Base-by-base conservation (phyloP, 2,329 filamentous ascomycete genomes). In the Didymella pomorum region DNA sequence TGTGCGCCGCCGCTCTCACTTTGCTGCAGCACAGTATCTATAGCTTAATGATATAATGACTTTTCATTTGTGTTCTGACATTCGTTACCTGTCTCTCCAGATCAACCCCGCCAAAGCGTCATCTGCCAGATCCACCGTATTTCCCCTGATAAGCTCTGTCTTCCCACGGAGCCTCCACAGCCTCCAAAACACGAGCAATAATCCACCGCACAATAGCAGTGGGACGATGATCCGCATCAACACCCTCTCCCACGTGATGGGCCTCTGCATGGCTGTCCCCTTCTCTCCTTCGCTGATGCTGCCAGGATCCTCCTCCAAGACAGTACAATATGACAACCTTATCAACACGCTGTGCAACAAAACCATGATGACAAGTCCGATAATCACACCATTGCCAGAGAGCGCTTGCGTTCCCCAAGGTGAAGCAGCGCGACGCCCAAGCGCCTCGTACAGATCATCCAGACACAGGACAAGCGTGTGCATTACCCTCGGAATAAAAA, bases 391-490 rank as follows among this genome's bases (percentile, higher is more conserved):
- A 1, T 31, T 41, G 12, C 33, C 33, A 37, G 28, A 49, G 2
- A 31, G 14, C 2, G 33, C 14, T 8, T 47, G n/a, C 7, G 39
- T 44, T 21, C 51, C 56, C 35, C 60, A 63, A 12, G 52, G 50
- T 9, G 64, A 63, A 26, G 47, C 43, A 4, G 62, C 60, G 23
- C 58, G 43, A 12, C 64, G 58, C 0, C 62, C 60, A 2, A 59
- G 21, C 21, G 45, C 16, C 6, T 60, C 60, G 29, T 61, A 44
- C 3, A 63, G 16, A 1, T 48, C 33, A 33, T 56, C 51, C 20
- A 66, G 16, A 21, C 26, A 52, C 37, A 42, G 55, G n/a, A 65
- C 62, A 12, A 60, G 16, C 21, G 29, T n/a, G 2, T 66, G 64
- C 28, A 63, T 56, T 14, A 26, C 11, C 12, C 45, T 41, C 0